Conservation (phyloP, 2,329 filamentous ascomycete genomes). For the Aspergillus sp. region DNA sequence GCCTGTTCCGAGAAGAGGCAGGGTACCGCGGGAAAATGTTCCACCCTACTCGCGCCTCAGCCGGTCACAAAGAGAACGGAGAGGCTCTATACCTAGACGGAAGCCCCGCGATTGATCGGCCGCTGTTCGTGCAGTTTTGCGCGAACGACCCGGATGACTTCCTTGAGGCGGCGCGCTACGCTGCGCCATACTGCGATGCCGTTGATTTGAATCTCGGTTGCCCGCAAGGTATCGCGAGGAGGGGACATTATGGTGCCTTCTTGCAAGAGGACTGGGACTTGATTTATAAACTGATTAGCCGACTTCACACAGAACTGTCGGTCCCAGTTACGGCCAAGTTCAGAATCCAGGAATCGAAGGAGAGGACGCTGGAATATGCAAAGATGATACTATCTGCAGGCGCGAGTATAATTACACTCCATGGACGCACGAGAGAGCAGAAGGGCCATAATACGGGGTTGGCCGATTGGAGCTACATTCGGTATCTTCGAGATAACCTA, state of each 20-base stretch:
- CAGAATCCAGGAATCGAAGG: conserved; percentile 79
- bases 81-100: conserved; percentile 71
- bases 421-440: conserved; percentile 84
- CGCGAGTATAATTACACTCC: conserved; percentile 89
- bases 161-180: conserved; percentile 68
- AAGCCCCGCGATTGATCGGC: conserved; percentile 78
- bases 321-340: conserved; percentile 96
- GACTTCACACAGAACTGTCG: conserved; percentile 72
- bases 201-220: conserved; percentile 95
- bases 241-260: conserved; percentile 90
- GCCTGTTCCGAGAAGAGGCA: conserved; percentile 74
- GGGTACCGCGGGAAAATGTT: conserved; percentile 81
- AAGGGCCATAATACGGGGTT: conserved; percentile 94
- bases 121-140: conserved; percentile 95
- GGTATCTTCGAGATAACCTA: conserved; percentile 77
- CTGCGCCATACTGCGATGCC: conserved; percentile 86
- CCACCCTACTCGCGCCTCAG: conserved; percentile 58
- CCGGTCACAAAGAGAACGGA: conserved; percentile 23
- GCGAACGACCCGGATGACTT: conserved; percentile 50
- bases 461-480: conserved; percentile 86
- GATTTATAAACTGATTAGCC: conserved; percentile 79
- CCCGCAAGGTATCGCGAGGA: conserved; percentile 89
- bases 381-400: conserved; percentile 82
- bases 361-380: conserved; percentile 86
- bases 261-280: conserved; percentile 88